Evolutionary conservation across 371 early-diverging fungal genomes (phyloP), one percentile per base, ranked within the genome.

Genomic region (Mortierella sp.): DNA sequence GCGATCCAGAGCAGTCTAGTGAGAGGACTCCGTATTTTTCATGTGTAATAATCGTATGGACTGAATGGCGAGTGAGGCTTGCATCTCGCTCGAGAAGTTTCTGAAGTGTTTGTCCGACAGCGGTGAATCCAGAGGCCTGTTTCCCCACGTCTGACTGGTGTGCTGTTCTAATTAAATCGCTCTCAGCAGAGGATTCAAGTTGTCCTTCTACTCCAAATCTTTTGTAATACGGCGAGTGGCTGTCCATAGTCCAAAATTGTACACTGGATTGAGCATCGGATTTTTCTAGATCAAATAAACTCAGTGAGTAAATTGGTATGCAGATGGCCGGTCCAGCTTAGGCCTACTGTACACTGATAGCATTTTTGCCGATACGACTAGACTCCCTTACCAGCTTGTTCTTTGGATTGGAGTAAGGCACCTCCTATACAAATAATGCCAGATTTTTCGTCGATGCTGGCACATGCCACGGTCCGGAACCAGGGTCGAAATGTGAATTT

Each of bases 351-450:
- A n/a, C n/a, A n/a, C n/a, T n/a, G n/a, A n/a, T n/a, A n/a, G n/a
- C n/a, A n/a, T n/a, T n/a, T n/a, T n/a, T n/a, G n/a, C n/a, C n/a
- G n/a, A n/a, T n/a, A n/a, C n/a, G n/a, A n/a, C n/a, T n/a, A n/a
- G n/a, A n/a, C n/a, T n/a, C n/a, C 5, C 60, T 60, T 72, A 68
- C 73, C 72, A 32, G 45, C 6, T 9, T 49, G 17, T 1, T 59
- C 58, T 32, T 65, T 68, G 29, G 28, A 60, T 40, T 66, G 51
- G 32, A 61, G 60, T 13, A 53, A 64, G 29, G 79, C 72, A 0
- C 86, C 86, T 40, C 83, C 85, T n/a, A 86, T 35, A 51, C 70
- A 82, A 22, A 86, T 43, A 34, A 82, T 66, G 15, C 76, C 72
- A 19, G 57, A 75, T 2, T 56, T 31, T 13, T 73, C 67, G 57